Evolutionary conservation across 1,284 basidiomycete genomes (phyloP).

Genomic region (Pyrrhoderma lamaoense): DNA sequence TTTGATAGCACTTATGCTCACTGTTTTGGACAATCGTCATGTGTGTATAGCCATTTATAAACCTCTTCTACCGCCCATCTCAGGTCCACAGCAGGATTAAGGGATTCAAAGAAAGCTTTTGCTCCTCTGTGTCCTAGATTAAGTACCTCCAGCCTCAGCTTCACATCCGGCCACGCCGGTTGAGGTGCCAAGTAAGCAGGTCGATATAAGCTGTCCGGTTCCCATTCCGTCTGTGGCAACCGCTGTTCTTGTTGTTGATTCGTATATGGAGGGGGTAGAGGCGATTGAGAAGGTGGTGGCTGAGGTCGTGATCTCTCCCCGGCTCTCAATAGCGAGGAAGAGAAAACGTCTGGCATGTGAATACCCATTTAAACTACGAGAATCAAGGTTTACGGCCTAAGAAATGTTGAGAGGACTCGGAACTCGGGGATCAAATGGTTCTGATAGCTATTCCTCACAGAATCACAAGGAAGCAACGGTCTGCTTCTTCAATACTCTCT

Average conservation of each 20-base stretch:
- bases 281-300: too few relatives aligned
- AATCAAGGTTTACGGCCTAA: too few relatives aligned
- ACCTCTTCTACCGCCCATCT: conserved; percentile 45
- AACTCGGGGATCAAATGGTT: too few relatives aligned
- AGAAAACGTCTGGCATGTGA: too few relatives aligned
- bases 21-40: conserved; percentile 48
- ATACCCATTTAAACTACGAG: too few relatives aligned
- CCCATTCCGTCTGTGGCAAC: not conserved
- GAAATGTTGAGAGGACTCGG: too few relatives aligned
- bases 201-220: not conserved
- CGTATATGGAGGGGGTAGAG: too few relatives aligned
- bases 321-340: too few relatives aligned
- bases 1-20: conserved; percentile 28
- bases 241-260: not conserved
- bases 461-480: too few relatives aligned
- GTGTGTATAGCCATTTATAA: conserved; percentile 53
- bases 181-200: conserved; percentile 3
- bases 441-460: too few relatives aligned
- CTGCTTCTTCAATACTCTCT: too few relatives aligned
- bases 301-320: too few relatives aligned
- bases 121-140: conserved; percentile 54
- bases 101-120: conserved; percentile 45
- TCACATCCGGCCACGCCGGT: conserved; percentile 45
- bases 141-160: conserved; percentile 47
- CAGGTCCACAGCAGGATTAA: conserved; percentile 41